phyloP scores from a whole-genome alignment of 306 rosid genomes.

The Begonia peltatifolia region DNA sequence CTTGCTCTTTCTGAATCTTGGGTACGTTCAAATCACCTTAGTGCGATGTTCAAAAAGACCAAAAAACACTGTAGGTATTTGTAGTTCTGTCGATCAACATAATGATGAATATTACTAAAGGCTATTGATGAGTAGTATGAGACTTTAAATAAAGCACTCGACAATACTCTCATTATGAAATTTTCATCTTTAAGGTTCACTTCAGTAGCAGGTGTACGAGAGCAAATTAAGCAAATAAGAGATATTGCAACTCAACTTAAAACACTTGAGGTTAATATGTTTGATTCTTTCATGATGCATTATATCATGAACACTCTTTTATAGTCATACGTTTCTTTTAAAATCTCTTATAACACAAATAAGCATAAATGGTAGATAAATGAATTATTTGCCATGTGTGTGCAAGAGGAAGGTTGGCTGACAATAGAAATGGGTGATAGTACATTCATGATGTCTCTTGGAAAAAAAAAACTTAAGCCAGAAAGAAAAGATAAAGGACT shows the following conservation, averaged over 20 bases:
- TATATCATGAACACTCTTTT: not conserved
- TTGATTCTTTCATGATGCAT: not conserved
- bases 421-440: not conserved
- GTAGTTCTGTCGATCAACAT: too few species aligned
- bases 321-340: too few species aligned
- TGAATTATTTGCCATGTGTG: not conserved
- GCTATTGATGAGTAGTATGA: not conserved
- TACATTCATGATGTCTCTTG: not conserved
- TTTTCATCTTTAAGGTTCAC: not conserved
- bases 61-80: too few species aligned
- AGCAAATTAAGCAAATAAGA: constrained; percentile 8
- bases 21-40: not conserved
- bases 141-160: not conserved
- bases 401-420: not conserved
- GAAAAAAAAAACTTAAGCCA: not conserved
- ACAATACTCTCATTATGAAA: not conserved
- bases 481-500: not conserved
- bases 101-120: too few species aligned
- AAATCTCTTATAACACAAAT: too few species aligned
- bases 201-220: not conserved
- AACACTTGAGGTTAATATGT: not conserved
- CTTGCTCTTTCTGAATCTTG: not conserved
- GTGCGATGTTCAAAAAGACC: not conserved
- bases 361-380: too few species aligned
- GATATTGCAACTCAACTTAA: not conserved